phyloP scores from a whole-genome alignment of 2,329 filamentous ascomycete genomes.

The Penicillium brasilianum region DNA sequence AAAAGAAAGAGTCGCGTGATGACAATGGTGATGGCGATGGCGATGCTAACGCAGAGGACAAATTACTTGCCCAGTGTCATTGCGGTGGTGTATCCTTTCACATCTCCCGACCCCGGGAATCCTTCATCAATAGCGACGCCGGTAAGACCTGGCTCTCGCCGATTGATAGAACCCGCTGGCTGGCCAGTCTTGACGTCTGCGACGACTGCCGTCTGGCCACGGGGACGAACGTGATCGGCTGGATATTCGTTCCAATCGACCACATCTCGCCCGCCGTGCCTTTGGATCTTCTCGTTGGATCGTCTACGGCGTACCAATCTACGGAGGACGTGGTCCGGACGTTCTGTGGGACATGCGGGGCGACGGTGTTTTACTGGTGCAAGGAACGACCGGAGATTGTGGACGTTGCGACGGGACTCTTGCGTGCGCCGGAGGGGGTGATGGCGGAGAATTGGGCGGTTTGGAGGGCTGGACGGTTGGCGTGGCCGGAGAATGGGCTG shows the following conservation, averaged over 20 bases:
- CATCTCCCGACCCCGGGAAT: constrained; percentile 44
- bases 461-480: constrained; percentile 46
- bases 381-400: constrained; percentile 44
- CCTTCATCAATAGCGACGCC: constrained; percentile 35
- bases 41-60: not conserved
- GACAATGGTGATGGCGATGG: not conserved
- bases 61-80: constrained; percentile 49
- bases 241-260: constrained; percentile 48
- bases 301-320: constrained; percentile 47
- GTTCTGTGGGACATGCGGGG: constrained; percentile 55
- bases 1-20: too few relatives aligned
- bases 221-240: constrained; percentile 48
- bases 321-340: constrained; percentile 43
- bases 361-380: constrained; percentile 48
- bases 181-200: constrained; percentile 34
- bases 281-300: constrained; percentile 39
- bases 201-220: constrained; percentile 49
- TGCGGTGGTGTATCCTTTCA: constrained; percentile 52
- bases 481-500: constrained; percentile 23
- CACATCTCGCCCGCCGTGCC: constrained; percentile 40
- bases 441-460: constrained; percentile 51
- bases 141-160: constrained; percentile 25
- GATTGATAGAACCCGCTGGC: constrained; percentile 31
- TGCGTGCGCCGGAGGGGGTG: constrained; percentile 46
- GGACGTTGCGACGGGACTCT: constrained; percentile 51